These are phyloP conservation scores for Lagerstroemia speciosa DNA, from an alignment of 345 rosid genomes.

Conservation along the genomic window DNA sequence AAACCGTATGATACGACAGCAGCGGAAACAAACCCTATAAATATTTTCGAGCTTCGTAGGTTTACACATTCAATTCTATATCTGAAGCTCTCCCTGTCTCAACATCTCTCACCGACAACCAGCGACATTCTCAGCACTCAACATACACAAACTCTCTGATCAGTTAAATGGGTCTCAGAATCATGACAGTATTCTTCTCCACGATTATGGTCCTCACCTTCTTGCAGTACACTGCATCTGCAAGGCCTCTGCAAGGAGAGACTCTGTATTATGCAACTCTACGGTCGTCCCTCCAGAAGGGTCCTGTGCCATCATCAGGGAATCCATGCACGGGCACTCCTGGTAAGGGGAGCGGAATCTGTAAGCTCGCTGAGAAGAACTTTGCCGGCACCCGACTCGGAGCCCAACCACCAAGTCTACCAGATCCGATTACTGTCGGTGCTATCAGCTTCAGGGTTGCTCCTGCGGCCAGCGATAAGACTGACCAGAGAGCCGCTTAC, in stretches of 20 bases:
- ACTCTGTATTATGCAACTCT: background rate
- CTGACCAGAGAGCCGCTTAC: background rate
- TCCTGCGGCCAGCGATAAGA: background rate
- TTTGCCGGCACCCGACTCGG: constrained; percentile 4
- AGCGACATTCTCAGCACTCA: too few species aligned
- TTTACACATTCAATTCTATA: too few species aligned
- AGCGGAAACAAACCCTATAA: too few species aligned
- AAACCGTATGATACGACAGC: too few species aligned
- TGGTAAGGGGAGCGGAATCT: constrained; percentile 17
- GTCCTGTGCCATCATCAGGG: constrained; percentile 9
- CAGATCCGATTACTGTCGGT: background rate
- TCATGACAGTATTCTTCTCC: background rate
- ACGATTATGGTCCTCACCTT: background rate
- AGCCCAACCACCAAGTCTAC: background rate
- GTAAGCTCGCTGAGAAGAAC: constrained; percentile 22
- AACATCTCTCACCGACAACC: too few species aligned
- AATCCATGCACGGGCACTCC: constrained; percentile 15
- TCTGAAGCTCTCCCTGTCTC: too few species aligned
- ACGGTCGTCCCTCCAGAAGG: constrained; percentile 17
- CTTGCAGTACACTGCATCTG: background rate
- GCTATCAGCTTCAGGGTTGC: background rate
- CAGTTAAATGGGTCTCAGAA: background rate
- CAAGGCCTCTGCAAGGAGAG: background rate
- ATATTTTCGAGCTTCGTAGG: too few species aligned
- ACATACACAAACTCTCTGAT: background rate